Conservation (phyloP, 2,329 filamentous ascomycete species). For the Verticillium nonalfalfae region DNA sequence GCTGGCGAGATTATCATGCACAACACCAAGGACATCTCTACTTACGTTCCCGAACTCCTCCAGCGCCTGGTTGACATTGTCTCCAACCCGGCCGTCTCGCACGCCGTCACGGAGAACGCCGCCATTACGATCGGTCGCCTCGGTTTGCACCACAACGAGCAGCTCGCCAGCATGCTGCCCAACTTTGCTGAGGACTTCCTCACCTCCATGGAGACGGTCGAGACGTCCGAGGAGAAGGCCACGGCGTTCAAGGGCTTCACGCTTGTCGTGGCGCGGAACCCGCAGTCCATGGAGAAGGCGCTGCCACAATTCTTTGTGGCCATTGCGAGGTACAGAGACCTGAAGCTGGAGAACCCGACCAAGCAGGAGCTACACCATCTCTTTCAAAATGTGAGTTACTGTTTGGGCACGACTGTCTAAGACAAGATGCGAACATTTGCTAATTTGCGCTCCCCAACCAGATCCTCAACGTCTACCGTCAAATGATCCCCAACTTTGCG, state of each 20-base stretch:
- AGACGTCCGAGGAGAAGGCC: conserved; percentile 88
- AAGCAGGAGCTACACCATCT: conserved; percentile 62
- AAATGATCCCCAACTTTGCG: conserved; percentile 53
- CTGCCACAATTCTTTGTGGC: conserved; percentile 76
- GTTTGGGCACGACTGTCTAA: too few species aligned
- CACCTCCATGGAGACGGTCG: conserved; percentile 72
- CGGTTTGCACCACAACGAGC: conserved; percentile 70
- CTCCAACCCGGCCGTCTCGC: conserved; percentile 76
- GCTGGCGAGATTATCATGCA: conserved; percentile 86
- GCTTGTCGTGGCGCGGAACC: conserved; percentile 76
- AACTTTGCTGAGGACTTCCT: conserved; percentile 81
- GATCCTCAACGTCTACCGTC: conserved; percentile 49
- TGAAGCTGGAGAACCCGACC: conserved; percentile 51
- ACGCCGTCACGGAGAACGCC: conserved; percentile 86
- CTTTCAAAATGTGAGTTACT: conserved; percentile 64
- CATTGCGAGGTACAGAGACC: conserved; percentile 72
- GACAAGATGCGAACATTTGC: conserved; percentile 1
- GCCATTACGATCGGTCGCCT: conserved; percentile 87
- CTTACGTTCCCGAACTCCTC: conserved; percentile 72
- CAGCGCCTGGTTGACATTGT: conserved; percentile 76
- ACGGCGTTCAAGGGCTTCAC: conserved; percentile 91
- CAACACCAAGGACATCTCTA: conserved; percentile 66
- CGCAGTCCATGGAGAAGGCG: conserved; percentile 83
- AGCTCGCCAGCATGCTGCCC: conserved; percentile 71
- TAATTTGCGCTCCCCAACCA: conserved; percentile 15